Evolutionary conservation across 345 rosid species (phyloP), one percentile per base, ranked within the genome.

Genomic region (Hibiscus syriacus): DNA sequence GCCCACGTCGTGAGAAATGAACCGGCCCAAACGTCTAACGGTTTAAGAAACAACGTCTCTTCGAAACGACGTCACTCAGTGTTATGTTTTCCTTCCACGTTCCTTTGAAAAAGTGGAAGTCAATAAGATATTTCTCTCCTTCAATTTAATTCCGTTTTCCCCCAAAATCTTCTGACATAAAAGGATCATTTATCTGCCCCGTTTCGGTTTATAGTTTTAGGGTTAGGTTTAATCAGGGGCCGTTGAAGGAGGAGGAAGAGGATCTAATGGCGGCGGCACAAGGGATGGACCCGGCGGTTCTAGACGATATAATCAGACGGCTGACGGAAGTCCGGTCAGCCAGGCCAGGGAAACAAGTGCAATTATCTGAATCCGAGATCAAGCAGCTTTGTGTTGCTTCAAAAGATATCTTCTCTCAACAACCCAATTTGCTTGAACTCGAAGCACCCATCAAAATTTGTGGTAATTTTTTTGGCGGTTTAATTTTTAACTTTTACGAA

Each of bases 391-490:
- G 96, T 45, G 74, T 72, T 26, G 83, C 90, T 29, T 86, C 98
- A 2, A 76, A 81, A 48, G 98, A 90, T 17, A 87, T 88, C 76
- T 90, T 88, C 55, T 74, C 84, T 63, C 81, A 82, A 55, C 98
- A 93, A 67, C 94, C 98, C 56, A 88, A 86, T 80, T 73, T 93
- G 84, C 90, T 93, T 12, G 98, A 93, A 80, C 94, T 93, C 29
- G 97, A 88, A 68, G 92, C 97, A 14, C 98, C 98, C 54, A 93
- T 93, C 80, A 93, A 93, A 83, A 88, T 93, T 50, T 93, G 98
- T 30, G 98, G 98, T 93, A 75, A 26, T 19, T 27, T 17, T 19
- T 52, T 46, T 6, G 2, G 41, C n/a, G 62, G 11, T n/a, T 25
- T 12, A 54, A 55, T 3, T 57, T 29, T 56, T 7, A 2, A 16